Base-by-base conservation (phyloP, 2,329 filamentous ascomycete genomes). In the Rutstroemia sp. region DNA sequence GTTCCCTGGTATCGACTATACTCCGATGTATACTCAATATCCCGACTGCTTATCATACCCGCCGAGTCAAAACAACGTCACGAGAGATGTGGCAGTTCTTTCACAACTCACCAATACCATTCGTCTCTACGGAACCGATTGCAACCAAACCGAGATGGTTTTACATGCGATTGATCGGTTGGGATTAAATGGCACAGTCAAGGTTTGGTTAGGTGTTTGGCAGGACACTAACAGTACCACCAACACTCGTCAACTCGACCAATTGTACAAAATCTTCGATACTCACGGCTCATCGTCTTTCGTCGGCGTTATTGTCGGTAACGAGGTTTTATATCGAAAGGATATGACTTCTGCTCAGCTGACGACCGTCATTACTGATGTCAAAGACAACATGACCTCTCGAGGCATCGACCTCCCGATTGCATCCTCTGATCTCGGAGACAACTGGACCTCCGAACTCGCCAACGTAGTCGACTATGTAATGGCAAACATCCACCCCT, bases 401-500 rank as follows among this genome's bases (percentile, higher is more conserved):
- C 81, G 82, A 67, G 78, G 78, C 18, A 80, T 92, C 64, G 73
- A 57, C 49, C 76, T 97, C 9, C 88, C 88, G 0, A 82, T 97
- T 12, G 89, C 91, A 0, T 95, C 90, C 0, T 91, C 88, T 0
- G 92, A 97, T 69, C 78, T 97, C 0, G 92, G 92, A 25, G 86
- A 94, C 66, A 87, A 92, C 66, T 97, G 92, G 92, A 86, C 83
- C 2, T 67, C 78, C 0, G 75, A 78, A 2, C 80, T 97, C 18
- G 88, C 87, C 0, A 65, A 73, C 4, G 78, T 83, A 52, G 88
- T 90, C 44, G 92, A 97, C 71, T 85, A 89, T 66, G 85, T 97
- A 72, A 96, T 97, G 92, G 87, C 90, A 64, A 97, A 97, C 69
- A 89, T 97, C 54, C 94, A 97, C 69, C 92, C 94, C 0, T 96